Evolutionary conservation across 192 early-diverging fungal species (phyloP).

Genomic region (Chytriomyces sp.): DNA sequence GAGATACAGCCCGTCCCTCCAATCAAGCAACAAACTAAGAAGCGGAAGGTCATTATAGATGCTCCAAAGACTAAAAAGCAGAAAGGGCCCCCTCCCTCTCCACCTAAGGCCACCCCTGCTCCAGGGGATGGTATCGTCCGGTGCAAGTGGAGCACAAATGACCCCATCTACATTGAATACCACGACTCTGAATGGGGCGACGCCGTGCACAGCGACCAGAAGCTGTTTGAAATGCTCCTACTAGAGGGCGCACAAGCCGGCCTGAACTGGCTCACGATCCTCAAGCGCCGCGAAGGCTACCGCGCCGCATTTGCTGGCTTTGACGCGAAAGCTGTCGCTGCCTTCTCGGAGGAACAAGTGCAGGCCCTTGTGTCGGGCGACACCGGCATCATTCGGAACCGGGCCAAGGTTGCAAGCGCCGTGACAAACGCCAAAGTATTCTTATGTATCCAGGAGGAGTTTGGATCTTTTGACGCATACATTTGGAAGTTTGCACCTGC

Average conservation of each 20-base stretch:
- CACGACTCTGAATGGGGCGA: constrained; percentile 27
- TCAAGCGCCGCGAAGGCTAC: constrained; percentile 17
- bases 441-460: constrained; percentile 29
- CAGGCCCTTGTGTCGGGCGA: constrained; percentile 1
- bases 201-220: not conserved
- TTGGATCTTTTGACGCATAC: constrained; percentile 31
- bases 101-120: constrained; percentile 8
- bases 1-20: not conserved
- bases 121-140: too few species aligned
- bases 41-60: not conserved
- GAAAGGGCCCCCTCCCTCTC: not conserved
- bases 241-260: constrained; percentile 30
- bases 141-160: constrained; percentile 18
- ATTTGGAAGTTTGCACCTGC: constrained; percentile 25
- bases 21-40: not conserved
- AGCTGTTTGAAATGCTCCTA: constrained; percentile 19
- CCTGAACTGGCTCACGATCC: constrained; percentile 29
- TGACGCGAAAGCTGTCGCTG: constrained; percentile 11
- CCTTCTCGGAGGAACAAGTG: not conserved
- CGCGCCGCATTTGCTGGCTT: constrained; percentile 22
- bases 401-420: constrained; percentile 9
- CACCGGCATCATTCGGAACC: constrained; percentile 28
- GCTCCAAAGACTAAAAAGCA: not conserved
- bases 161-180: constrained; percentile 6
- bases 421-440: constrained; percentile 27